Evolutionary conservation across 2,329 filamentous ascomycete genomes (phyloP).

Genomic region (Ampelomyces quisqualis): DNA sequence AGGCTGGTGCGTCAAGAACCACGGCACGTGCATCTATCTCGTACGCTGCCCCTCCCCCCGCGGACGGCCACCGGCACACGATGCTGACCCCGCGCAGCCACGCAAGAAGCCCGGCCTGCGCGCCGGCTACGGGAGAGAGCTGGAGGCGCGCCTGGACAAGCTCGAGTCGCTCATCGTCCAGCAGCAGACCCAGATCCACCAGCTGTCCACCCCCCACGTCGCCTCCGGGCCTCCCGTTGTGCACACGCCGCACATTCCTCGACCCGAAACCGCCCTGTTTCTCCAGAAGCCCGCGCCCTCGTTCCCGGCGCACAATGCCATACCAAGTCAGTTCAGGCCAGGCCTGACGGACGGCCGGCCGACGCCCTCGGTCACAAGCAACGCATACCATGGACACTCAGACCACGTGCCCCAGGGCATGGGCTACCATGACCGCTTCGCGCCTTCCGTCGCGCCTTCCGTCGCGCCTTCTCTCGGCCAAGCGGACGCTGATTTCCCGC

Average conservation of each 20-base stretch:
- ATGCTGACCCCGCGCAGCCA: constrained; percentile 44
- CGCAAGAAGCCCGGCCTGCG: constrained; percentile 67
- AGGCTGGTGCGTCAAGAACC: constrained; percentile 68
- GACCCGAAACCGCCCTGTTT: constrained; percentile 50
- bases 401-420: constrained; percentile 30
- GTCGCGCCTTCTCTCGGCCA: constrained; percentile 29
- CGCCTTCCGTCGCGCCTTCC: constrained; percentile 32
- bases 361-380: constrained; percentile 23
- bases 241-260: constrained; percentile 46
- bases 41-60: constrained; percentile 30
- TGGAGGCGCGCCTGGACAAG: constrained; percentile 58
- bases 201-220: constrained; percentile 40
- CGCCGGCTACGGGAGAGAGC: constrained; percentile 62
- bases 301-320: constrained; percentile 36
- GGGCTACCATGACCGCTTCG: constrained; percentile 34
- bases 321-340: constrained; percentile 34
- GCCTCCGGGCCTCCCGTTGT: constrained; percentile 32
- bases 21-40: constrained; percentile 53
- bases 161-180: constrained; percentile 48
- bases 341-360: constrained; percentile 44
- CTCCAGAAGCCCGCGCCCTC: constrained; percentile 46
- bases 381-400: constrained; percentile 31
- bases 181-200: constrained; percentile 51
- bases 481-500: constrained; percentile 54
- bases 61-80: background rate